phyloP scores from a whole-genome alignment of 2,329 filamentous ascomycete genomes.

The Xylariaceae sp. region DNA sequence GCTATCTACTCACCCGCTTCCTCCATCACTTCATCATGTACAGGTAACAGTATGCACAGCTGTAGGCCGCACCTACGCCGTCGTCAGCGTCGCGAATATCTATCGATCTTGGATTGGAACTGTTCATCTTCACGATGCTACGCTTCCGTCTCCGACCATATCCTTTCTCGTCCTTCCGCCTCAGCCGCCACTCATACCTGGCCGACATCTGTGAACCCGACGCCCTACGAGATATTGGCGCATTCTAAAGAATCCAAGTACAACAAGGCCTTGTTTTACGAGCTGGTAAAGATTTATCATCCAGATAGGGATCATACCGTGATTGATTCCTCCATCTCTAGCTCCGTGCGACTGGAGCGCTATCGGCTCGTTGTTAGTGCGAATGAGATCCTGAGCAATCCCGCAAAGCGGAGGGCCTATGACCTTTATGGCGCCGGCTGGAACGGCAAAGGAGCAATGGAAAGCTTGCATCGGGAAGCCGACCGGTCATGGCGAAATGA shows the following conservation, averaged over 20 bases:
- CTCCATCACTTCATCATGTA: conserved; percentile 28
- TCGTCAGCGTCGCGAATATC: not conserved
- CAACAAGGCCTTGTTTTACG: conserved; percentile 77
- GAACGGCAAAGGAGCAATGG: conserved; percentile 53
- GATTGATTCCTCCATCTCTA: conserved; percentile 45
- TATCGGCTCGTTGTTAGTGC: conserved; percentile 86
- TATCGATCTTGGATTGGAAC: not conserved
- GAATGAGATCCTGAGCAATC: conserved; percentile 81
- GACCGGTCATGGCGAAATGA: conserved; percentile 46
- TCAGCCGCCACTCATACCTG: conserved; percentile 33
- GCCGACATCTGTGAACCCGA: conserved; percentile 52
- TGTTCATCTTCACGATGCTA: conserved; percentile 19
- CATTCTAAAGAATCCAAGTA: conserved; percentile 58
- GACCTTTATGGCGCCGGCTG: conserved; percentile 79
- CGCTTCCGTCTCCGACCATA: conserved; percentile 26
- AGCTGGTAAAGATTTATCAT: conserved; percentile 93
- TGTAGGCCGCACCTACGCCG: conserved; percentile 11
- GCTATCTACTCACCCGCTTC: conserved; percentile 17
- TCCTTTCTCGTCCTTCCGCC: conserved; percentile 18
- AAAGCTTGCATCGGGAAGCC: conserved; percentile 35
- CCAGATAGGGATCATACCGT: conserved; percentile 61
- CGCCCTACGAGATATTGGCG: conserved; percentile 86
- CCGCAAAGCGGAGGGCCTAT: conserved; percentile 71
- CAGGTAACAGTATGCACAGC: conserved; percentile 9
- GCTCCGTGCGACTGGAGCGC: conserved; percentile 68